Conservation (phyloP, 2,329 filamentous ascomycete species). For the Fusarium hainanense region DNA sequence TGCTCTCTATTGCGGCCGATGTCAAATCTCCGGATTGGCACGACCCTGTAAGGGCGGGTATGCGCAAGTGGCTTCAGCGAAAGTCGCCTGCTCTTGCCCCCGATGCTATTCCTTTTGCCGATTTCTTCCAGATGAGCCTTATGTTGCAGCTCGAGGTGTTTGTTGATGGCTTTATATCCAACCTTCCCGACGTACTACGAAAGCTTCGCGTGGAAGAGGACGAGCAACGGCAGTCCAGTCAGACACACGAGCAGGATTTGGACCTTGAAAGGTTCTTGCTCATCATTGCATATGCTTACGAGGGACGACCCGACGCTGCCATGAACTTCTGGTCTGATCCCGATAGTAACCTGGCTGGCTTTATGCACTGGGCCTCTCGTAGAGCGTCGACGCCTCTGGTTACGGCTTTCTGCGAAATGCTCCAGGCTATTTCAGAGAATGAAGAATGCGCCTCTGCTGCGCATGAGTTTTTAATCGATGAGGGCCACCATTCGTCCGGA, state of each 20-base stretch:
- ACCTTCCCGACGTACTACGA: conserved; percentile 91
- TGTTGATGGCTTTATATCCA: conserved; percentile 91
- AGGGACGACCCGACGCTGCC: conserved; percentile 84
- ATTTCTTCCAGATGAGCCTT: conserved; percentile 76
- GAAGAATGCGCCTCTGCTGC: conserved; percentile 85
- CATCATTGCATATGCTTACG: conserved; percentile 91
- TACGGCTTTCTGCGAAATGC: conserved; percentile 95
- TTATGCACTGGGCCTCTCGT: conserved; percentile 96
- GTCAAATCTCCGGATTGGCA: conserved; percentile 85
- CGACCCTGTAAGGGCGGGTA: conserved; percentile 83
- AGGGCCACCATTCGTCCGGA: conserved; percentile 76
- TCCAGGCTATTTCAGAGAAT: conserved; percentile 87
- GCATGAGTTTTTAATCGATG: conserved; percentile 90
- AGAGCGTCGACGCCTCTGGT: conserved; percentile 95
- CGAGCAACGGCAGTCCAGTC: conserved; percentile 78
- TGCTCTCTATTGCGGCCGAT: conserved; percentile 85
- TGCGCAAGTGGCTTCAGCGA: conserved; percentile 84
- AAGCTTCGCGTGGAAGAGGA: conserved; percentile 90
- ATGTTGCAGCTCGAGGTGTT: conserved; percentile 89
- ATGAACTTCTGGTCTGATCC: conserved; percentile 91
- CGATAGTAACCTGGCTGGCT: conserved; percentile 93
- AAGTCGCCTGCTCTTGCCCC: conserved; percentile 77
- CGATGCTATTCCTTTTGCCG: conserved; percentile 75
- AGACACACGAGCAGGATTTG: conserved; percentile 73
- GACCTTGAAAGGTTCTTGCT: conserved; percentile 91